These are phyloP conservation scores for Sequoiadendron giganteum DNA, from an alignment of 75 land plant species.

Conservation along the genomic window DNA sequence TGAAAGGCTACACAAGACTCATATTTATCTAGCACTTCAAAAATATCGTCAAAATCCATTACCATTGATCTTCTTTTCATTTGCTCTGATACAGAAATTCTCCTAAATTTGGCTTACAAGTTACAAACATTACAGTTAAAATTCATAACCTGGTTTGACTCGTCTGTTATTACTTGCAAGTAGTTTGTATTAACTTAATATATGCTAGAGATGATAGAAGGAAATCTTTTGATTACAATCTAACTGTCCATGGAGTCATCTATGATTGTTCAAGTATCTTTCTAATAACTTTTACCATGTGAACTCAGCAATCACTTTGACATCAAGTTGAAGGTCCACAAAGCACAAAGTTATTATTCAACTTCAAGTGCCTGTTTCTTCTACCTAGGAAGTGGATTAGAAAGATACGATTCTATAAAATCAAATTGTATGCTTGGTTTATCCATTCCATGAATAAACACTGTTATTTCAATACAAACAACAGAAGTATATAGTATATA, in stretches of 20 bases:
- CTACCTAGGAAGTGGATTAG: neutral
- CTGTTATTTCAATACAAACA: neutral
- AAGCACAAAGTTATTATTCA: neutral
- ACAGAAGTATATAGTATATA: conserved; percentile 7
- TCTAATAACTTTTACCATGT: neutral
- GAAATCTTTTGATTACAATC: neutral
- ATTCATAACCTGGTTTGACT: neutral
- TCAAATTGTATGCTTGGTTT: neutral
- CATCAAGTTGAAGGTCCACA: neutral
- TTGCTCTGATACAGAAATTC: neutral
- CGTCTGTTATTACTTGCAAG: neutral
- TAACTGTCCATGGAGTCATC: neutral
- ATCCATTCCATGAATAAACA: neutral
- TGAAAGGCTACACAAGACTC: no score
- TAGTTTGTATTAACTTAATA: neutral
- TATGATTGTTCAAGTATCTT: neutral
- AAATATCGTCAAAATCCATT: neutral
- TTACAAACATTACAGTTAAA: neutral
- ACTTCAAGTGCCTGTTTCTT: neutral
- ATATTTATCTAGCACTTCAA: neutral
- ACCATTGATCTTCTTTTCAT: neutral
- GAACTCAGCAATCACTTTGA: neutral
- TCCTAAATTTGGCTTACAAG: neutral
- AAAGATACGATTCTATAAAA: neutral
- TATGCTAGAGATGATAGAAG: neutral